Conservation (phyloP, 768 basidiomycete species). For the Hypsizygus marmoreus region DNA sequence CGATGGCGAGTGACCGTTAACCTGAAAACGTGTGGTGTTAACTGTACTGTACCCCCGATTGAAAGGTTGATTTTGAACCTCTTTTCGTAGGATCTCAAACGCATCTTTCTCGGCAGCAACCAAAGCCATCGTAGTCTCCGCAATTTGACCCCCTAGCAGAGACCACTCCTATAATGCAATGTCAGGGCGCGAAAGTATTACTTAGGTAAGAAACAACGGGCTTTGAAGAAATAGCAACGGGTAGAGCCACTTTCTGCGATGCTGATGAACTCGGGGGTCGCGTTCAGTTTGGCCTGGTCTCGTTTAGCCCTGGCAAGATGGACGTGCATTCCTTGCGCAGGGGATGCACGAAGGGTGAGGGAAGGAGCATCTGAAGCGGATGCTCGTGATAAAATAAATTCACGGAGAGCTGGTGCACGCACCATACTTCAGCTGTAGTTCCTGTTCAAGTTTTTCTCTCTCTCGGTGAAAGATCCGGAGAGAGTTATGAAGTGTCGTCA, state of each 20-base stretch:
- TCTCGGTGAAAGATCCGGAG: slow-evolving; percentile 46
- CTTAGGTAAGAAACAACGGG: slow-evolving; percentile 23
- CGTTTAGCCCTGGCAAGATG: slow-evolving; percentile 69
- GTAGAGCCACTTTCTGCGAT: slow-evolving; percentile 69
- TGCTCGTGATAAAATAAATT: slow-evolving; percentile 1
- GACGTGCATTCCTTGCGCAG: slow-evolving; percentile 73
- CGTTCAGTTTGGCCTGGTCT: slow-evolving; percentile 52
- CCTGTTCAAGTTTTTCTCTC: slow-evolving; percentile 54
- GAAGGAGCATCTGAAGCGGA: slow-evolving; percentile 63
- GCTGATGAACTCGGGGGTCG: slow-evolving; percentile 51
- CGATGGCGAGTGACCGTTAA: slow-evolving; percentile 53
- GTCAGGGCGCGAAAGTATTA: not conserved
- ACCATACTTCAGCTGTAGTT: slow-evolving; percentile 60
- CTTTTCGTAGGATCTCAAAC: slow-evolving; percentile 66
- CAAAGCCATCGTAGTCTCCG: slow-evolving; percentile 56
- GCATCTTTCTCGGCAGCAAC: slow-evolving; percentile 66
- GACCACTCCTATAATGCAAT: slow-evolving; percentile 63
- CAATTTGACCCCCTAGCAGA: slow-evolving; percentile 66
- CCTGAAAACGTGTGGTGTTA: slow-evolving; percentile 40
- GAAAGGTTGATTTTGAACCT: slow-evolving; percentile 42
- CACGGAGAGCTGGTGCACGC: slow-evolving; percentile 13
- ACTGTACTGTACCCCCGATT: not conserved
- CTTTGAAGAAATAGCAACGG: slow-evolving; percentile 68
- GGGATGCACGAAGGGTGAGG: slow-evolving; percentile 68
- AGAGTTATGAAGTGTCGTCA: slow-evolving; percentile 48